Base-by-base conservation (phyloP, 73 alveolate genomes). In the Paramecium tetraurelia region DNA sequence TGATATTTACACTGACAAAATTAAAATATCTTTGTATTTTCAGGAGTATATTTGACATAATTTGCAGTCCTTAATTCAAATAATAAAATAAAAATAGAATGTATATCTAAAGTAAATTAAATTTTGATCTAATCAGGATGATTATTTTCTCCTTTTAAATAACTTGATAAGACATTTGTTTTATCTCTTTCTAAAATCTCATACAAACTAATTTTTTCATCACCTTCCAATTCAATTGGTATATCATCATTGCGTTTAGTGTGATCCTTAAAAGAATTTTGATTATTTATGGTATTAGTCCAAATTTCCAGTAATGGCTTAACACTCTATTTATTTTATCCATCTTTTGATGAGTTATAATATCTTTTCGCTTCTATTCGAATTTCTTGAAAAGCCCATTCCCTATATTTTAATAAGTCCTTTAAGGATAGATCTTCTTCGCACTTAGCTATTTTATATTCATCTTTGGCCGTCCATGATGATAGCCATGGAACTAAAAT, bases 321-420 rank as follows among this genome's bases (percentile, higher is more conserved):
- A 12, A 80, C 90, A 44, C 76, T 44, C 18, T 80, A 80, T 24
- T 41, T 44, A 44, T 48, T 40, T 80, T 80, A 44, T 44, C 90
- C 90, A 80, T 80, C 90, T 80, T 80, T 80, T 4, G 90, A 80
- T 41, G 90, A 80, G 22, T 80, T 33, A 46, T 80, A 80, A 80
- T 80, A 80, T 80, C 90, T 80, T 80, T 80, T 80, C 1, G 90
- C 90, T 24, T 80, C 90, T 40, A 80, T 80, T 14, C 75, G 16
- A 22, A 80, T 80, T 80, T 80, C 90, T 35, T 80, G 21, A 80
- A 80, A 80, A 8, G 90, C 90, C 90, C 90, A 80, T 80, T 80
- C 70, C 22, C 90, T 41, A 35, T 80, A 80, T 22, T 80, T 80
- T 80, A 80, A 80, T 46, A 80, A 80, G 24, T 80, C 90, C 48